Percentiles rank a stretch among this genome's conserved stretches.
phyloP scores from a whole-genome alignment of 2,329 filamentous ascomycete species.

The Plenodomus tracheiphilus region DNA sequence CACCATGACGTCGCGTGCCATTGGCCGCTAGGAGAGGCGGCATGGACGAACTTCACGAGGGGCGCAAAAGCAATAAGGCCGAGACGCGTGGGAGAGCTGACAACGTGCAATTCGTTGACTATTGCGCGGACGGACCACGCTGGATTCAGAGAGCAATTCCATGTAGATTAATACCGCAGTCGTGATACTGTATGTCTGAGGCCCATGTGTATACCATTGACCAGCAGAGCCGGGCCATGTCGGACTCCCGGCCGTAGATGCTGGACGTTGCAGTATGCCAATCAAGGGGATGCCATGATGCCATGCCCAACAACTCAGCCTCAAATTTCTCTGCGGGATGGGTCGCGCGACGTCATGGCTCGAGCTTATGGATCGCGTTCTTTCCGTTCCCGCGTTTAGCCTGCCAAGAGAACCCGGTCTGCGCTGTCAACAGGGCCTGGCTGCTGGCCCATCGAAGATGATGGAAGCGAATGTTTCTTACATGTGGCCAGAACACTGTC shows the following conservation, averaged over 20 bases:
- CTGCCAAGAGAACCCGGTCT: slow-evolving; percentile 27
- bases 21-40: slow-evolving; percentile 23
- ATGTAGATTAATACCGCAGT: slow-evolving; percentile 32
- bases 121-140: slow-evolving; percentile 4
- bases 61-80: slow-evolving; percentile 22
- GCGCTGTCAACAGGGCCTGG: slow-evolving; percentile 12
- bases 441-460: slow-evolving; percentile 7
- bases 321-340: slow-evolving; percentile 9
- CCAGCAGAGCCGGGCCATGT: background rate
- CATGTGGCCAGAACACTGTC: background rate
- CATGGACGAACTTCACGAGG: slow-evolving; percentile 14
- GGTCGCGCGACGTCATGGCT: slow-evolving; percentile 28
- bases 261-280: slow-evolving; percentile 3
- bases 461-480: slow-evolving; percentile 1
- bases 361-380: slow-evolving; percentile 8
- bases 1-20: slow-evolving; percentile 5
- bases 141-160: background rate
- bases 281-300: slow-evolving; percentile 1
- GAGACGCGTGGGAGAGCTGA: slow-evolving; percentile 9
- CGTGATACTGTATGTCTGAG: slow-evolving; percentile 4
- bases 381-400: slow-evolving; percentile 25
- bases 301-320: slow-evolving; percentile 9
- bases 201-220: background rate
- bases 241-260: slow-evolving; percentile 34
- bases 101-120: background rate